Conservation (phyloP, 345 rosid genomes). For the Ceriops decandra region DNA sequence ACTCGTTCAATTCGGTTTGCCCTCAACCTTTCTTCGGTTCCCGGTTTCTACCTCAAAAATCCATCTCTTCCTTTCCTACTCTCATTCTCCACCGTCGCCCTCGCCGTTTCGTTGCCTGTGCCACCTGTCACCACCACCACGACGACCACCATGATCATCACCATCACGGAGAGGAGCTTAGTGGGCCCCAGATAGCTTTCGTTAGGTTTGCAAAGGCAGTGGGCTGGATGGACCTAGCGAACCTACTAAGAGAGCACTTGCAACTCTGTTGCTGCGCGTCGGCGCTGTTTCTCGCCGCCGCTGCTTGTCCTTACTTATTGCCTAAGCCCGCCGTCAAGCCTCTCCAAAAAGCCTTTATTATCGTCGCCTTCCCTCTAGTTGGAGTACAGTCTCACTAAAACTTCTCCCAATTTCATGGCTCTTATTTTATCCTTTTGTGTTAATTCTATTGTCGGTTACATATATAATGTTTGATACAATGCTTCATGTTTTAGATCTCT, state of each 20-base stretch:
- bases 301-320: constrained; percentile 61
- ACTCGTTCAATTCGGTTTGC: constrained; percentile 31
- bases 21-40: constrained; percentile 17
- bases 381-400: constrained; percentile 46
- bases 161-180: constrained; percentile 39
- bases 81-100: constrained; percentile 16
- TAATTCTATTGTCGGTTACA: no score
- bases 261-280: constrained; percentile 78
- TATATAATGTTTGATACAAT: no score
- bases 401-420: not conserved
- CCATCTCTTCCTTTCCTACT: constrained; percentile 11
- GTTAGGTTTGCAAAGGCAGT: constrained; percentile 58
- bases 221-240: constrained; percentile 74
- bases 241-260: constrained; percentile 76
- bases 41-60: constrained; percentile 23
- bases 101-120: constrained; percentile 22
- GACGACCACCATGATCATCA: constrained; percentile 39
- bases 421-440: no score
- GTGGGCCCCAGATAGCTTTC: constrained; percentile 44
- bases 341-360: constrained; percentile 59
- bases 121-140: constrained; percentile 17
- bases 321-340: constrained; percentile 62
- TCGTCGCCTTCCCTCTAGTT: constrained; percentile 79
- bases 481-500: constrained; percentile 50
- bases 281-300: constrained; percentile 67